phyloP scores from a whole-genome alignment of 2,329 filamentous ascomycete species.

The Colletotrichum zoysiae region DNA sequence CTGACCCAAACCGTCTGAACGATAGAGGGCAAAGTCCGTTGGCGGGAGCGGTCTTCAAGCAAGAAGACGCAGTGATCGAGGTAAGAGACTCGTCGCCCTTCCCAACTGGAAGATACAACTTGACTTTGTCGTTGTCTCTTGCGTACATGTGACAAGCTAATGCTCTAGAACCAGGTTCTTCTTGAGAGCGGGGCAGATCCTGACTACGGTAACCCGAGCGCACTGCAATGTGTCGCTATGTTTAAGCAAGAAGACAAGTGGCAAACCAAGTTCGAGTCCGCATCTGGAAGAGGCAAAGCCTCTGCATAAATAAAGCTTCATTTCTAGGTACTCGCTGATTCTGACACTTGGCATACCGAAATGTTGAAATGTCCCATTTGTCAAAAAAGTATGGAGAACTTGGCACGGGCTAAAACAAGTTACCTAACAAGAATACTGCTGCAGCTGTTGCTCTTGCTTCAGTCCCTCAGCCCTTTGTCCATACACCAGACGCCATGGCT shows the following conservation, averaged over 20 bases:
- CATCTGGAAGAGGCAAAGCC: slow-evolving; percentile 60
- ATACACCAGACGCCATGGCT: too few species aligned
- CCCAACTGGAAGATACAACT: too few species aligned
- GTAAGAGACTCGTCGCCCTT: slow-evolving; percentile 48
- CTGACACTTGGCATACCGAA: neutral
- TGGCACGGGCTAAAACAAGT: too few species aligned
- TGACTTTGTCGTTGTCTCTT: neutral
- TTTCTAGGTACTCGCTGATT: too few species aligned
- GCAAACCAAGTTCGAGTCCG: slow-evolving; percentile 61
- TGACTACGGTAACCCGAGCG: slow-evolving; percentile 63
- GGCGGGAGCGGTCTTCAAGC: slow-evolving; percentile 80
- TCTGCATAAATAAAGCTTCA: neutral
- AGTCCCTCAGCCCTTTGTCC: neutral
- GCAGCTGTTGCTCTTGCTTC: neutral
- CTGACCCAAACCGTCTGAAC: slow-evolving; percentile 76
- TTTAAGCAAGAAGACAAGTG: slow-evolving; percentile 67
- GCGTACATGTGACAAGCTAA: neutral
- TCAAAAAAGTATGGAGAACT: neutral
- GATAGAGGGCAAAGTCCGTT: slow-evolving; percentile 77
- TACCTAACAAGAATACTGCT: neutral
- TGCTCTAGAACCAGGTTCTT: slow-evolving; percentile 52
- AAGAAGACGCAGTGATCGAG: slow-evolving; percentile 73
- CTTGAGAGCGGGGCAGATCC: slow-evolving; percentile 67
- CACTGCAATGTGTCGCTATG: slow-evolving; percentile 61
- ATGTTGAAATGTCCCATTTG: neutral